Conservation (phyloP, 768 basidiomycete genomes). For the Mycena pura region DNA sequence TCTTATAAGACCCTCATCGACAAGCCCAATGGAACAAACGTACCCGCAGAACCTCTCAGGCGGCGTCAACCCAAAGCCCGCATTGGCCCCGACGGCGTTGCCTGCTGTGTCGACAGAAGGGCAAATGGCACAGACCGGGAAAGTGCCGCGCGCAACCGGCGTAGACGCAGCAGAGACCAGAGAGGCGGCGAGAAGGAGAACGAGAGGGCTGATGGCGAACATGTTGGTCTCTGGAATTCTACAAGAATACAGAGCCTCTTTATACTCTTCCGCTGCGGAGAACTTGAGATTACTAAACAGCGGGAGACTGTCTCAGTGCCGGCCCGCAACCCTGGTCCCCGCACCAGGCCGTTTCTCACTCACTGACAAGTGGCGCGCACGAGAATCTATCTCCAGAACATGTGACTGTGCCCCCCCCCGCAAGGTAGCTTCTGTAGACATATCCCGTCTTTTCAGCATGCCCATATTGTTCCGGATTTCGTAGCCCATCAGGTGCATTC, state of each 20-base stretch:
- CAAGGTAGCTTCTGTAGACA: too few species aligned
- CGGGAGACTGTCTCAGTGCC: not conserved
- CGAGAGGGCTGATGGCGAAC: slow-evolving; percentile 10
- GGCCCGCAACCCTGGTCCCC: too few species aligned
- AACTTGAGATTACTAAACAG: slow-evolving; percentile 1
- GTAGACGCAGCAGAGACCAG: slow-evolving; percentile 3
- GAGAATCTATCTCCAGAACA: too few species aligned
- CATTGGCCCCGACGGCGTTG: slow-evolving; percentile 5
- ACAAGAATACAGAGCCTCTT: slow-evolving; percentile 11
- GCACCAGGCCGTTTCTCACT: too few species aligned
- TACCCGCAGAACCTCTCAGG: slow-evolving; percentile 13
- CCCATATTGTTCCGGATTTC: too few species aligned
- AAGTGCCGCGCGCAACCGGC: slow-evolving; percentile 7
- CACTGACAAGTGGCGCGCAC: too few species aligned
- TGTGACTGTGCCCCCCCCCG: too few species aligned
- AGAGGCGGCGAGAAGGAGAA: slow-evolving; percentile 14
- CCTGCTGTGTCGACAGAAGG: slow-evolving; percentile 5
- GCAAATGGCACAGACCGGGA: slow-evolving; percentile 6
- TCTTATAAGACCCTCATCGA: slow-evolving; percentile 7
- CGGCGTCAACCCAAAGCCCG: slow-evolving; percentile 5
- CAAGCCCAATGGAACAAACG: slow-evolving; percentile 9
- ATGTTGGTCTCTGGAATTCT: slow-evolving; percentile 14
- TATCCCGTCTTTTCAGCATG: too few species aligned
- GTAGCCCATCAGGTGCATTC: too few species aligned
- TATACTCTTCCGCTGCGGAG: slow-evolving; percentile 6